Percentiles rank a stretch among this genome's conserved stretches.
phyloP scores from a whole-genome alignment of 352 stramenopile genomes.

The Aphanomyces astaci region DNA sequence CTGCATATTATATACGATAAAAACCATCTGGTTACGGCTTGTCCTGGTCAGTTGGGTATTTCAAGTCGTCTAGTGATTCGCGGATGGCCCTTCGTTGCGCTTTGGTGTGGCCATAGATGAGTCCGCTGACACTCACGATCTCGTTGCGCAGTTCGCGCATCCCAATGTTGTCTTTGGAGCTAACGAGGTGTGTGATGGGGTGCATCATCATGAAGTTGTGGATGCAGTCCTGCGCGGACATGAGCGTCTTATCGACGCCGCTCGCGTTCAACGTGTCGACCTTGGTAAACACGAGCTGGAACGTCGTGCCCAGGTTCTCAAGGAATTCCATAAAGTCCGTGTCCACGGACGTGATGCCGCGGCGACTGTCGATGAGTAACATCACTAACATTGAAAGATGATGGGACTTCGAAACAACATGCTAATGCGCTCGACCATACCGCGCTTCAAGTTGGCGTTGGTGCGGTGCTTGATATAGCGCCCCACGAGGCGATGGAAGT shows the following conservation, averaged over 20 bases:
- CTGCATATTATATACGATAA: no score
- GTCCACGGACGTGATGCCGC: slow-evolving; percentile 68
- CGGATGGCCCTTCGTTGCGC: background rate
- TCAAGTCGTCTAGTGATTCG: slow-evolving; percentile 3
- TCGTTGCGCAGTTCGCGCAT: slow-evolving; percentile 70
- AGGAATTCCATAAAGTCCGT: slow-evolving; percentile 86
- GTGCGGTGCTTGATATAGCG: slow-evolving; percentile 62
- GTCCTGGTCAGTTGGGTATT: no score
- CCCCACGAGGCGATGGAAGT: slow-evolving; percentile 74
- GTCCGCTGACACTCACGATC: slow-evolving; percentile 50
- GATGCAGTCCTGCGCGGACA: slow-evolving; percentile 2
- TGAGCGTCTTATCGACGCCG: slow-evolving; percentile 13
- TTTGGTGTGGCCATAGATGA: slow-evolving; percentile 30
- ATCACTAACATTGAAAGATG: background rate
- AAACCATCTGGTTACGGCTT: no score
- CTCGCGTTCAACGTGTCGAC: slow-evolving; percentile 43
- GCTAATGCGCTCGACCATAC: slow-evolving; percentile 54
- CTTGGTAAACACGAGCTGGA: slow-evolving; percentile 90
- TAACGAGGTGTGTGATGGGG: slow-evolving; percentile 68
- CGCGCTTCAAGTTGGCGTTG: slow-evolving; percentile 61
- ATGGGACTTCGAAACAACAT: no score
- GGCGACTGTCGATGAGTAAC: slow-evolving; percentile 30
- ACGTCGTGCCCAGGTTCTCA: slow-evolving; percentile 64
- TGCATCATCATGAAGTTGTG: slow-evolving; percentile 55
- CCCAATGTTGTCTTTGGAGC: slow-evolving; percentile 67